Evolutionary conservation across 2,329 filamentous ascomycete species (phyloP).

Genomic region (Exophiala dermatitidis): DNA sequence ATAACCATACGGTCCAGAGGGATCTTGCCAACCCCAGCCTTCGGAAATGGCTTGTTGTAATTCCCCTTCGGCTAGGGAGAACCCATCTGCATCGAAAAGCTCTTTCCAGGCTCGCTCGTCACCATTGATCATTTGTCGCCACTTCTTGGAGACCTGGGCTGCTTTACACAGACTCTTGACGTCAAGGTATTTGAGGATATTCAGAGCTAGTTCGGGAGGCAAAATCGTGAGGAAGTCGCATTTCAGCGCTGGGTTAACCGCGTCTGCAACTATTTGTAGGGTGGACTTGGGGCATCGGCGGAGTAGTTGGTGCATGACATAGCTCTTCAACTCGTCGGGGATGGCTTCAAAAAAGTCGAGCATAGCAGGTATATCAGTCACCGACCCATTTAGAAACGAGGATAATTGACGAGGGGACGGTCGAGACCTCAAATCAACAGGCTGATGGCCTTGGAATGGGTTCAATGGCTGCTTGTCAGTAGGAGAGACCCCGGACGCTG

Average conservation of each 20-base stretch:
- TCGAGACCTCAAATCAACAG: neutral
- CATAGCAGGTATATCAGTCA: slow-evolving; percentile 78
- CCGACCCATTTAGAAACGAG: slow-evolving; percentile 32
- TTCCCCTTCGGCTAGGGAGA: slow-evolving; percentile 69
- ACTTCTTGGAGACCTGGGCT: slow-evolving; percentile 88
- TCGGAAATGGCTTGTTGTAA: slow-evolving; percentile 77
- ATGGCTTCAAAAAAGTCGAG: slow-evolving; percentile 85
- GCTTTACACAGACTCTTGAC: slow-evolving; percentile 79
- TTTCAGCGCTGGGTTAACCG: slow-evolving; percentile 89
- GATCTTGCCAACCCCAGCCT: slow-evolving; percentile 97
- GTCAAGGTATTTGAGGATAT: slow-evolving; percentile 81
- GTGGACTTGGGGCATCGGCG: slow-evolving; percentile 81
- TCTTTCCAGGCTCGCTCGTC: slow-evolving; percentile 97
- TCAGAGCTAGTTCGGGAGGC: slow-evolving; percentile 77
- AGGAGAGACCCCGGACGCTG: slow-evolving; percentile 1
- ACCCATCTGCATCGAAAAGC: slow-evolving; percentile 78
- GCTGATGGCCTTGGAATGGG: slow-evolving; percentile 1
- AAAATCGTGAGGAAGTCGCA: slow-evolving; percentile 84
- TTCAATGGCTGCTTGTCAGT: slow-evolving; percentile 12
- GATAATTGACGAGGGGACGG: slow-evolving; percentile 16
- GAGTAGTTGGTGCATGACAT: slow-evolving; percentile 93
- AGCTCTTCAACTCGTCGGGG: slow-evolving; percentile 84
- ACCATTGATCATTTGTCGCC: slow-evolving; percentile 82
- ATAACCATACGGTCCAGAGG: slow-evolving; percentile 63
- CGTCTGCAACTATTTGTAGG: slow-evolving; percentile 77